Evolutionary conservation across 1,139 yeast genomes (phyloP).

Genomic region (Martiniozyma asiatica): DNA sequence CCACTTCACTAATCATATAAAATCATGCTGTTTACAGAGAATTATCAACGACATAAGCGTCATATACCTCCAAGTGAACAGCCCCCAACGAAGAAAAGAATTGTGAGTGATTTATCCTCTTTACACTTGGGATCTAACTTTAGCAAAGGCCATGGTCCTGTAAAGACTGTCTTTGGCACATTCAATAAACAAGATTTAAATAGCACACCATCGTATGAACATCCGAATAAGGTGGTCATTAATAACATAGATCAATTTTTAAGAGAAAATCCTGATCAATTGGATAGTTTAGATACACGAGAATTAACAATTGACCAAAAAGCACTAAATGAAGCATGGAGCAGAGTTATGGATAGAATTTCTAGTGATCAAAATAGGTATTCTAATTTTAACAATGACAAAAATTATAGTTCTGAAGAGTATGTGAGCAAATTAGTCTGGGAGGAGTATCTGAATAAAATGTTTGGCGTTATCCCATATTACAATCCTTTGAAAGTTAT

Average conservation of each 20-base stretch:
- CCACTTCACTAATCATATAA: too few relatives aligned
- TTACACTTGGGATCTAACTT: too few relatives aligned
- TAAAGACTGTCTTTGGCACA: too few relatives aligned
- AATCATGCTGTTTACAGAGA: too few relatives aligned
- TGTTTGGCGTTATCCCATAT: conserved; percentile 12
- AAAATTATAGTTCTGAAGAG: conserved; percentile 5
- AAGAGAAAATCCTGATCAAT: conserved; percentile 14
- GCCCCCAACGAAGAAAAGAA: too few relatives aligned
- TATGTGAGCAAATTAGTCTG: conserved; percentile 9
- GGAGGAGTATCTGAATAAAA: conserved; percentile 12
- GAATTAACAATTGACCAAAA: neutral
- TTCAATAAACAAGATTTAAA: too few relatives aligned
- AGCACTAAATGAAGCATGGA: conserved; percentile 1
- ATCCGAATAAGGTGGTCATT: conserved; percentile 12
- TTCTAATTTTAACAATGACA: neutral
- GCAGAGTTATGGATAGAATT: neutral
- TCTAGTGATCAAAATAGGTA: neutral
- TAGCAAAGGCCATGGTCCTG: too few relatives aligned
- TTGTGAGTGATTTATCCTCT: too few relatives aligned
- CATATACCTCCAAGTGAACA: too few relatives aligned
- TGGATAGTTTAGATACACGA: conserved; percentile 7
- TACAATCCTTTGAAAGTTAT: conserved; percentile 11
- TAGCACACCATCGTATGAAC: conserved; percentile 1
- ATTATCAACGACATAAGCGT: too few relatives aligned
- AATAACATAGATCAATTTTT: conserved; percentile 15